These are phyloP conservation scores for Calonectria hongkongensis DNA, from an alignment of 2,329 filamentous ascomycete species.

Conservation along the genomic window DNA sequence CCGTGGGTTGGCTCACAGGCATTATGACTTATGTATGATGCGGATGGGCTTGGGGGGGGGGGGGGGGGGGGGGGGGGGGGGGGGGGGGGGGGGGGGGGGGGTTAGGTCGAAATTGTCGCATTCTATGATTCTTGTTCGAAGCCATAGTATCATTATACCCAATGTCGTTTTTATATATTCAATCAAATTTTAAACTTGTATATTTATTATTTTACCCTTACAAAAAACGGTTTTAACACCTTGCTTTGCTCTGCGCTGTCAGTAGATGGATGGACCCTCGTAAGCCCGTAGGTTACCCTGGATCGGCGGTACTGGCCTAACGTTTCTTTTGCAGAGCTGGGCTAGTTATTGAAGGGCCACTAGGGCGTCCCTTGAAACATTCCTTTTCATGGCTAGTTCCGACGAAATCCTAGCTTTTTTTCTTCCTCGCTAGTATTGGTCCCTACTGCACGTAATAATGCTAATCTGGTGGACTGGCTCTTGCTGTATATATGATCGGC, in stretches of 20 bases:
- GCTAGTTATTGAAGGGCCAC: neutral
- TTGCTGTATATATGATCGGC: neutral
- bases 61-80: neutral
- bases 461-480: conserved; percentile 17
- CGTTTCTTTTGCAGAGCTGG: conserved; percentile 9
- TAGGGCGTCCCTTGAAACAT: conserved; percentile 1
- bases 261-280: neutral
- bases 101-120: neutral
- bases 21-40: too few relatives aligned
- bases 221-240: too few relatives aligned
- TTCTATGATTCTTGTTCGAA: too few relatives aligned
- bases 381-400: conserved; percentile 19
- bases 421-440: neutral
- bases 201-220: too few relatives aligned
- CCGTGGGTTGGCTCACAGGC: neutral
- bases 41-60: neutral
- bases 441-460: conserved; percentile 25
- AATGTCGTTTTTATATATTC: too few relatives aligned
- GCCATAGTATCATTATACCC: too few relatives aligned
- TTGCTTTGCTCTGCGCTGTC: neutral
- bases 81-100: neutral
- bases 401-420: neutral
- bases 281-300: neutral
- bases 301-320: neutral
- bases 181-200: too few relatives aligned